These are phyloP conservation scores for Calophaca sinica DNA, from an alignment of 306 rosid genomes.

Conservation along the genomic window DNA sequence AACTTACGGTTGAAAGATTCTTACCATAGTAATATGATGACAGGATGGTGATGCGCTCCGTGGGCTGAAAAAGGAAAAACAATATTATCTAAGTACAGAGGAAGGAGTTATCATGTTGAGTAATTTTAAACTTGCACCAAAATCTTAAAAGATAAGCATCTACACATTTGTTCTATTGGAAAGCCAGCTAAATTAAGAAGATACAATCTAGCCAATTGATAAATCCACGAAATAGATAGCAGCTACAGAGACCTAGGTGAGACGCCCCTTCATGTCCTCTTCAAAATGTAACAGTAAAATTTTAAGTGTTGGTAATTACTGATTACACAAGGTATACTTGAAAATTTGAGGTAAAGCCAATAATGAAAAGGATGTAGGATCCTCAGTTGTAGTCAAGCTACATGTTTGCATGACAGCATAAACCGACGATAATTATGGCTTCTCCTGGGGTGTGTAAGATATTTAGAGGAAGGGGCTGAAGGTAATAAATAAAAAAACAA, in stretches of 20 bases:
- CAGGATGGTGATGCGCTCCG: conserved; percentile 78
- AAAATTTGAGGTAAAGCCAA: conserved; percentile 4
- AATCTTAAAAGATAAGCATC: conserved; percentile 21
- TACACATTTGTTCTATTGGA: conserved; percentile 9
- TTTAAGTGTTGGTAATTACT: not conserved
- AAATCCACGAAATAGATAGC: conserved; percentile 4
- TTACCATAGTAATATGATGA: conserved; percentile 94
- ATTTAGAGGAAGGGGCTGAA: not conserved
- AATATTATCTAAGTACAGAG: conserved; percentile 29
- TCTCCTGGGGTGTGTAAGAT: not conserved
- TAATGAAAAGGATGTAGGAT: not conserved
- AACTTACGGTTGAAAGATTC: conserved; percentile 39
- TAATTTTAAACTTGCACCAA: conserved; percentile 12
- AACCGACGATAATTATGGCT: not conserved
- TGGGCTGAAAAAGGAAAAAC: conserved; percentile 69
- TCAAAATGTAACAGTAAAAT: not conserved
- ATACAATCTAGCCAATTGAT: conserved; percentile 18
- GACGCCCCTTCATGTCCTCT: not conserved
- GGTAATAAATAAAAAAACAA: not conserved
- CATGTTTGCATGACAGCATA: not conserved
- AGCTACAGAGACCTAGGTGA: not conserved
- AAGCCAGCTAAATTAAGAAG: conserved; percentile 20
- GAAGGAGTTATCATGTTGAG: conserved; percentile 32
- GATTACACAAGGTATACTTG: not conserved
- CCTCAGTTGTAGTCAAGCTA: not conserved